Percentiles rank a stretch among this genome's conserved stretches.
Evolutionary conservation across 139 green algal genomes (phyloP).

Genomic region (Coelastrella sp.): DNA sequence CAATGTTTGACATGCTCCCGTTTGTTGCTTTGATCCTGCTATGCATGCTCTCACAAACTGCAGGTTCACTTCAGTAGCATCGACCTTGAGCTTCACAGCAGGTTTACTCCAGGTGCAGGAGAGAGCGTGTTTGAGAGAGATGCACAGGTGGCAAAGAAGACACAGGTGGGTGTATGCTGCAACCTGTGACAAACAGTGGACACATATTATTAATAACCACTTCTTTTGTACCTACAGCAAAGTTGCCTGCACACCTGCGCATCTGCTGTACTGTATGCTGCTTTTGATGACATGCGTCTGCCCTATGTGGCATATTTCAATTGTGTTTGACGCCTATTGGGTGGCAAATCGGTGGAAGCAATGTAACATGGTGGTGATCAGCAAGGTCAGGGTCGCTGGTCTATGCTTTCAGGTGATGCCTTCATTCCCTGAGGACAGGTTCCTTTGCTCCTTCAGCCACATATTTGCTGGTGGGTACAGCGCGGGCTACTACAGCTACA

Average conservation of each 20-base stretch:
- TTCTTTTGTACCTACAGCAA: not conserved
- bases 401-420: constrained; percentile 68
- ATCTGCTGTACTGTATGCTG: too few species aligned
- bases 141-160: constrained; percentile 69
- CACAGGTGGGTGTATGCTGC: constrained; percentile 37
- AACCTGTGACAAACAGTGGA: not conserved
- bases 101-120: constrained; percentile 73
- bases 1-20: too few species aligned
- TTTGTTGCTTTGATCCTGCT: not conserved
- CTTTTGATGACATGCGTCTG: too few species aligned
- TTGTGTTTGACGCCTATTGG: too few species aligned
- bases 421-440: constrained; percentile 90
- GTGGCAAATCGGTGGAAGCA: too few species aligned
- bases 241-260: not conserved
- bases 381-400: too few species aligned
- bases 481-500: constrained; percentile 66
- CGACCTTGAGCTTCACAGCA: constrained; percentile 94
- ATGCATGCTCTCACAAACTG: not conserved
- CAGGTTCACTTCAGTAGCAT: constrained; percentile 91
- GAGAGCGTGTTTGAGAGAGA: constrained; percentile 86
- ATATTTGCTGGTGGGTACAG: constrained; percentile 91
- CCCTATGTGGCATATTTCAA: too few species aligned
- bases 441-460: constrained; percentile 95
- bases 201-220: not conserved
- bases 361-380: too few species aligned